phyloP scores from a whole-genome alignment of 495 filamentous ascomycete species.

The Aspergillus ellipticus region DNA sequence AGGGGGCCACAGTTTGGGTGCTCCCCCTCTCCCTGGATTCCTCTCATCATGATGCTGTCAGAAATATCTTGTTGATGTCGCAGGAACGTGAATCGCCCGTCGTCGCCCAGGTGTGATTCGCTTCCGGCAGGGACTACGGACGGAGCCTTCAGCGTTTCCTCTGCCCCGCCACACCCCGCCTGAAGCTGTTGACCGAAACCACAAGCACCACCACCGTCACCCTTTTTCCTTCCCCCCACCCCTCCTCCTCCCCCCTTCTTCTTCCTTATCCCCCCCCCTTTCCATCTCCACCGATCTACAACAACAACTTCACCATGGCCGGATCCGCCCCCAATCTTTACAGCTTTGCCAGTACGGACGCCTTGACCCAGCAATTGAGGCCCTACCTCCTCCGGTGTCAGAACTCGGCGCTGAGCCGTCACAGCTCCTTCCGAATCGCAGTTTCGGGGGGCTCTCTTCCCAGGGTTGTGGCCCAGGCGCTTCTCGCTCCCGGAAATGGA shows the following conservation, averaged over 20 bases:
- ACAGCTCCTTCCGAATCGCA: constrained; percentile 81
- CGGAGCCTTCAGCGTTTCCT: not conserved
- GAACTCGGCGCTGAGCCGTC: constrained; percentile 71
- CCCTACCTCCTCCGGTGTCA: constrained; percentile 77
- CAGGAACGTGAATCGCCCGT: not conserved
- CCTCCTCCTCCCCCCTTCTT: not conserved
- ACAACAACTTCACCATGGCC: constrained; percentile 33
- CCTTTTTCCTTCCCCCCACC: not conserved
- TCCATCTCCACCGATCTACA: constrained; percentile 1
- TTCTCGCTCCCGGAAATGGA: constrained; percentile 60
- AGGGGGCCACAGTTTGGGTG: not conserved
- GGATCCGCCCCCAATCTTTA: constrained; percentile 72
- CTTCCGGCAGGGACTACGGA: constrained; percentile 12
- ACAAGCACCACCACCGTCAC: constrained; percentile 1
- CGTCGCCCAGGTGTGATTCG: not conserved
- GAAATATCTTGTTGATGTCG: not conserved
- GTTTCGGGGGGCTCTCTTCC: constrained; percentile 95
- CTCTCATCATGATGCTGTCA: not conserved
- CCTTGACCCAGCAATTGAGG: constrained; percentile 71
- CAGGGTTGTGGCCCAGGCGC: constrained; percentile 73
- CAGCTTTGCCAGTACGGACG: constrained; percentile 63
- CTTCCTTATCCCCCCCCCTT: not conserved
- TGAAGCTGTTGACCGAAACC: constrained; percentile 18
- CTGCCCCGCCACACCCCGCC: constrained; percentile 20
- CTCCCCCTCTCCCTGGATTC: not conserved